Conservation (phyloP, 192 early-diverging fungal species). For the Coemansia asiatica region DNA sequence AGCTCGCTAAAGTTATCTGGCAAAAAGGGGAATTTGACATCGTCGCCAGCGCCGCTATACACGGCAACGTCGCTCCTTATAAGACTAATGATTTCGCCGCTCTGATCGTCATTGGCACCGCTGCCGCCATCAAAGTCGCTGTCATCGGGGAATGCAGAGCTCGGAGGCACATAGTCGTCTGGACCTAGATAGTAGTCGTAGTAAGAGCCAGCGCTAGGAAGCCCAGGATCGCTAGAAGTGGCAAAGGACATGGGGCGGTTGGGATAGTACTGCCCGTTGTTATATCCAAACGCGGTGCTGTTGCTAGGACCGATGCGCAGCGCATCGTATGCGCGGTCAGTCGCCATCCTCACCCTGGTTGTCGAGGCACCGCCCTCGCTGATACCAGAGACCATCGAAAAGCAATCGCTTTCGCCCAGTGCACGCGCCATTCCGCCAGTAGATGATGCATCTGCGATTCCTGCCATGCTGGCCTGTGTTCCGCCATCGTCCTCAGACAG, state of each 20-base stretch:
- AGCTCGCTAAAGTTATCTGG: constrained; percentile 51
- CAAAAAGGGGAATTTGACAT: constrained; percentile 51
- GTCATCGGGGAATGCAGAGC: constrained; percentile 9
- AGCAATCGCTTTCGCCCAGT: constrained; percentile 20
- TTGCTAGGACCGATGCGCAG: constrained; percentile 30
- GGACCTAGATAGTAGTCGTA: constrained; percentile 32
- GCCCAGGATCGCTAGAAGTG: constrained; percentile 34
- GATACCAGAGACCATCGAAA: constrained; percentile 38
- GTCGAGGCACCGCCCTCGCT: constrained; percentile 51
- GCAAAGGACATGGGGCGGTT: constrained; percentile 37
- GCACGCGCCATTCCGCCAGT: background rate
- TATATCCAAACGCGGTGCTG: background rate
- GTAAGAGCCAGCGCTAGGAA: constrained; percentile 31
- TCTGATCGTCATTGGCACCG: constrained; percentile 5
- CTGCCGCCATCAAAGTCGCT: constrained; percentile 7
- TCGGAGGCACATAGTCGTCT: constrained; percentile 10
- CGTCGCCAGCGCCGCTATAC: constrained; percentile 42
- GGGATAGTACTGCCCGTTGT: background rate
- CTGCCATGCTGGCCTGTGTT: background rate
- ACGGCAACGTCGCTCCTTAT: constrained; percentile 47
- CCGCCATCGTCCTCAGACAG: constrained; percentile 4
- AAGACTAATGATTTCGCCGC: constrained; percentile 35
- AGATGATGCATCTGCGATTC: background rate
- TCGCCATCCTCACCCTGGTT: constrained; percentile 45
- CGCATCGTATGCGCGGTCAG: constrained; percentile 42